phyloP scores from a whole-genome alignment of 352 stramenopile species.

The Phytophthora europaea region DNA sequence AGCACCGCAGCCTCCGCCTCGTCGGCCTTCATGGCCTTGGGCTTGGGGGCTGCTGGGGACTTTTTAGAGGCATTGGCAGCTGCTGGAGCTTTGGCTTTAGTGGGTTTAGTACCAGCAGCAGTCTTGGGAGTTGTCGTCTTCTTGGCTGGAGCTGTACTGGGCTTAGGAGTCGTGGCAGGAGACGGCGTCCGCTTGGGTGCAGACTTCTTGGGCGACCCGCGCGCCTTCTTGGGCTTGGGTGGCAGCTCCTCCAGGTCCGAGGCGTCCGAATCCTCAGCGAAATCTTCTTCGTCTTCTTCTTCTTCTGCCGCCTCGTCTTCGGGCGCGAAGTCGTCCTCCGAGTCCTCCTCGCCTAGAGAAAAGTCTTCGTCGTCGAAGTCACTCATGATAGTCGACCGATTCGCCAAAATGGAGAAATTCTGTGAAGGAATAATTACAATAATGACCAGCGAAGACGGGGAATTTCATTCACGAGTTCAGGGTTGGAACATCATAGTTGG shows the following conservation, averaged over 20 bases:
- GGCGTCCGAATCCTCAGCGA: constrained; percentile 34
- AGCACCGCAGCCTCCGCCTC: constrained; percentile 64
- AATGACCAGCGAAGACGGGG: too few relatives aligned
- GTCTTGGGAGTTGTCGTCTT: constrained; percentile 18
- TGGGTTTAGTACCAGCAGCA: constrained; percentile 6
- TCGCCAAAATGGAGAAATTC: not conserved
- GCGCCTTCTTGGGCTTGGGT: constrained; percentile 36
- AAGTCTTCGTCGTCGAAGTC: constrained; percentile 67
- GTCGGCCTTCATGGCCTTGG: constrained; percentile 48
- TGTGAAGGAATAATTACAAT: not conserved
- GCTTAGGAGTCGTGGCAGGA: not conserved
- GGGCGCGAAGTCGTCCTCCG: constrained; percentile 51
- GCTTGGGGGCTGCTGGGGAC: constrained; percentile 30
- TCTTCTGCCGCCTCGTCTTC: constrained; percentile 31
- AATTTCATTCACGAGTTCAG: too few relatives aligned
- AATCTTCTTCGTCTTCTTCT: constrained; percentile 36
- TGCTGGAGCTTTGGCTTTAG: constrained; percentile 11
- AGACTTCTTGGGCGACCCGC: constrained; percentile 27
- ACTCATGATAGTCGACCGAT: constrained; percentile 17
- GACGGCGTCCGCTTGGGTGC: constrained; percentile 22
- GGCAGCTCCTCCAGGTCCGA: constrained; percentile 58
- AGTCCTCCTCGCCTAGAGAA: constrained; percentile 63
- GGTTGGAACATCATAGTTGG: too few relatives aligned
- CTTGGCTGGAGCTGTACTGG: constrained; percentile 11
- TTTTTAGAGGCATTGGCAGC: constrained; percentile 19